Conservation (phyloP, 2,329 filamentous ascomycete genomes). For the Tolypocladium nubicola region DNA sequence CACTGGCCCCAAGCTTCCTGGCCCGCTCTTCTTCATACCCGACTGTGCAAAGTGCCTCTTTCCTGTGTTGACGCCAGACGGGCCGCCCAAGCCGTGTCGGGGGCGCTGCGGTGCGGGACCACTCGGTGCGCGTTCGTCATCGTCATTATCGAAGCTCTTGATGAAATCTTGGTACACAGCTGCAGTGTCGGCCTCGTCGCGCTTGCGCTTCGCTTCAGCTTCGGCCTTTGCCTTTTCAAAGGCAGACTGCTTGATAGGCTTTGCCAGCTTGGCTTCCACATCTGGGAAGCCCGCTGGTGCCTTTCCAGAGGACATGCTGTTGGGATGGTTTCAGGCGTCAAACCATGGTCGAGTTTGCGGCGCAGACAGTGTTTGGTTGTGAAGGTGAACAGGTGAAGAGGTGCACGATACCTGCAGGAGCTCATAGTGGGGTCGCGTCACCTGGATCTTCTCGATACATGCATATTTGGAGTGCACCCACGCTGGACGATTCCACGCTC, state of each 20-base stretch:
- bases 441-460: background rate
- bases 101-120: constrained; percentile 7
- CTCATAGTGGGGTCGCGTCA: background rate
- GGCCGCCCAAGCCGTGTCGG: constrained; percentile 16
- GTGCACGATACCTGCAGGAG: background rate
- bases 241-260: constrained; percentile 71
- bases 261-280: constrained; percentile 66
- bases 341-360: constrained; percentile 2
- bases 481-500: background rate
- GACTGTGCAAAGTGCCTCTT: constrained; percentile 58
- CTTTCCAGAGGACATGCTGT: constrained; percentile 35
- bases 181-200: constrained; percentile 78
- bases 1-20: constrained; percentile 48
- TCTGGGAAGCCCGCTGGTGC: constrained; percentile 54
- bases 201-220: constrained; percentile 74
- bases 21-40: constrained; percentile 47
- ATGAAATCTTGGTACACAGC: constrained; percentile 82
- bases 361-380: background rate
- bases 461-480: background rate
- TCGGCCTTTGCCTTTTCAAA: constrained; percentile 86
- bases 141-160: constrained; percentile 62
- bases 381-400: background rate
- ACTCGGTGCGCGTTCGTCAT: constrained; percentile 28
- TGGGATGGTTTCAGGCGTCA: background rate
- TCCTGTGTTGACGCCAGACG: constrained; percentile 4